Percentiles rank a stretch among this genome's conserved stretches.
Conservation (phyloP, 306 rosid species). For the Adenanthera pavonina region DNA sequence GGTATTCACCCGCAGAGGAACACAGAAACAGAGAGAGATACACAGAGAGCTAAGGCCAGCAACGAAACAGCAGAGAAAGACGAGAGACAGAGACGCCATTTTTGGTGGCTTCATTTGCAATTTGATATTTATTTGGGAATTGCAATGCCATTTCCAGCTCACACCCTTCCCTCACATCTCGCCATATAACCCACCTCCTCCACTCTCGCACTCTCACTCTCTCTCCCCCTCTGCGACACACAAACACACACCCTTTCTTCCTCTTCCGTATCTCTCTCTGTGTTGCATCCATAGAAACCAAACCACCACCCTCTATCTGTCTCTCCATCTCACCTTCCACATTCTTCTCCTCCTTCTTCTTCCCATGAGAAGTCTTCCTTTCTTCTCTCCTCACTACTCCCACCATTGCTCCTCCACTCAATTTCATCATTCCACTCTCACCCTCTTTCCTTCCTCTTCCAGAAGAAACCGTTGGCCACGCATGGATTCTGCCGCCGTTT, state of each 20-base stretch:
- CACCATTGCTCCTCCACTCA: constrained; percentile 8
- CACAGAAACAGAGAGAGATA: background rate
- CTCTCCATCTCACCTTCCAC: background rate
- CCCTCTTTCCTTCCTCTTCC: background rate
- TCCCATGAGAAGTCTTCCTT: constrained; percentile 46
- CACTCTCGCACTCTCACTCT: background rate
- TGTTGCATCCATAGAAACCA: background rate
- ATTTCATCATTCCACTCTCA: background rate
- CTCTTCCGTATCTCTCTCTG: background rate
- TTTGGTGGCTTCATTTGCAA: background rate
- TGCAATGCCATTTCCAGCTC: background rate
- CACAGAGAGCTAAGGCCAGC: background rate
- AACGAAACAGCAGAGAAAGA: no score
- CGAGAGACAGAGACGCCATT: background rate
- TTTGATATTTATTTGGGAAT: background rate
- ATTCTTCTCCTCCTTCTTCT: background rate
- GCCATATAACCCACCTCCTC: background rate
- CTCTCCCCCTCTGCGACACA: background rate
- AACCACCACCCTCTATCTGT: background rate
- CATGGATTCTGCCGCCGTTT: constrained; percentile 44
- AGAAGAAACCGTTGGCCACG: constrained; percentile 40
- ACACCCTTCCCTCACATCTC: background rate
- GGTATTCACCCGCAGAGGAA: no score
- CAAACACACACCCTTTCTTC: constrained; percentile 16
- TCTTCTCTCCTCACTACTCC: constrained; percentile 35